Conservation (phyloP, 2,329 filamentous ascomycete species). For the Meredithiella fracta region DNA sequence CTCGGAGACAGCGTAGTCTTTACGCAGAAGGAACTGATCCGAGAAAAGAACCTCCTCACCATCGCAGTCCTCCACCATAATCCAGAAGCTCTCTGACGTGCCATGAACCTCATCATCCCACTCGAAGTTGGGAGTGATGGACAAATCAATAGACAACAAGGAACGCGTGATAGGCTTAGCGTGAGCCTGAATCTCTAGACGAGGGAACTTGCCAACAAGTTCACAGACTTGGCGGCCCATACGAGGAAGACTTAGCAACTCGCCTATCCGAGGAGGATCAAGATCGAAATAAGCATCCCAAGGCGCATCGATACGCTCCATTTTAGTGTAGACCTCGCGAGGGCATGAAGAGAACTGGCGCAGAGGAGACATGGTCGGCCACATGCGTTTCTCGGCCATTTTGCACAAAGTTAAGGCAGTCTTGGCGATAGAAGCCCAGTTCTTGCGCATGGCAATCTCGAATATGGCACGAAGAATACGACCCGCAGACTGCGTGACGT, state of each 20-base stretch:
- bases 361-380: slow-evolving; percentile 94
- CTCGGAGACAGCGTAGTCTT: slow-evolving; percentile 71
- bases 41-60: slow-evolving; percentile 92
- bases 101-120: slow-evolving; percentile 91
- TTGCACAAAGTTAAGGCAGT: slow-evolving; percentile 89
- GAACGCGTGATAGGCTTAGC: slow-evolving; percentile 90
- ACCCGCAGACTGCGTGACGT: slow-evolving; percentile 93
- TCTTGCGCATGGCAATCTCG: slow-evolving; percentile 93
- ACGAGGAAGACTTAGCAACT: slow-evolving; percentile 78
- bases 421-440: slow-evolving; percentile 86
- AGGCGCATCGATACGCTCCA: slow-evolving; percentile 83
- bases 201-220: slow-evolving; percentile 80
- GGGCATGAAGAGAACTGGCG: slow-evolving; percentile 76
- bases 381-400: slow-evolving; percentile 99
- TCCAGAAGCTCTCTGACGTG: slow-evolving; percentile 84
- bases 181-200: slow-evolving; percentile 81
- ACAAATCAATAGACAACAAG: slow-evolving; percentile 77
- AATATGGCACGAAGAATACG: slow-evolving; percentile 92
- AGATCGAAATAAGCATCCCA: slow-evolving; percentile 93
- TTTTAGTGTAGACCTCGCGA: slow-evolving; percentile 74
- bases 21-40: slow-evolving; percentile 81
- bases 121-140: slow-evolving; percentile 83
- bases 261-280: slow-evolving; percentile 89
- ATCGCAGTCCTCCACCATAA: slow-evolving; percentile 91
- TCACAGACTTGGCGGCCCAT: slow-evolving; percentile 72